A percentile compares a stretch with the other conserved stretches of the same genome.
phyloP scores from a whole-genome alignment of 2,329 filamentous ascomycete genomes.

The Septoria linicola region DNA sequence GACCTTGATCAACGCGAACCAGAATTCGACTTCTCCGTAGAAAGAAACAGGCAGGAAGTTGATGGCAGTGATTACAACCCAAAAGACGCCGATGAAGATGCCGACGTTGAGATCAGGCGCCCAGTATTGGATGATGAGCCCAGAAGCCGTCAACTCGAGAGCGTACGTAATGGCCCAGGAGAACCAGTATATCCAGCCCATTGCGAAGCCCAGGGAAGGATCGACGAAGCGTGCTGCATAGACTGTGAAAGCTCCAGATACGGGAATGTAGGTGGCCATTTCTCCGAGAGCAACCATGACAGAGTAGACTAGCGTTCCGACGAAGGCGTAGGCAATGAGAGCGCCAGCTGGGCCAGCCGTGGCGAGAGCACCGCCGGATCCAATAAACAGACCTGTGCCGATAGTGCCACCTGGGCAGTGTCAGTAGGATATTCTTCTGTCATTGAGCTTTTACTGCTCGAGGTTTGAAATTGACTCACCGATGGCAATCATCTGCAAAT shows the following conservation, averaged over 20 bases:
- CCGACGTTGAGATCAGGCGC: constrained; percentile 43
- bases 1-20: constrained; percentile 54
- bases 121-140: constrained; percentile 44
- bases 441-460: no score
- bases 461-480: constrained; percentile 23
- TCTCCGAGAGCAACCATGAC: constrained; percentile 54
- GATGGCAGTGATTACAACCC: constrained; percentile 43
- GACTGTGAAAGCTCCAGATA: constrained; percentile 55
- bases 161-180: constrained; percentile 46
- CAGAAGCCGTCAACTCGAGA: constrained; percentile 41
- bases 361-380: constrained; percentile 41
- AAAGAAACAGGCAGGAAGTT: constrained; percentile 53
- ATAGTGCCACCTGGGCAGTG: constrained; percentile 28
- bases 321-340: constrained; percentile 47
- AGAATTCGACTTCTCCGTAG: constrained; percentile 57
- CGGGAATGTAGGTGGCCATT: constrained; percentile 62
- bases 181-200: constrained; percentile 50
- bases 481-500: constrained; percentile 43
- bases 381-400: constrained; percentile 44
- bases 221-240: constrained; percentile 50
- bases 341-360: constrained; percentile 46
- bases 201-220: constrained; percentile 48
- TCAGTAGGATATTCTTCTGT: no score
- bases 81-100: constrained; percentile 39
- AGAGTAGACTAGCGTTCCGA: constrained; percentile 47